Evolutionary conservation across 129 eudicot genomes (phyloP).

Genomic region (Scalesia atractyloides): DNA sequence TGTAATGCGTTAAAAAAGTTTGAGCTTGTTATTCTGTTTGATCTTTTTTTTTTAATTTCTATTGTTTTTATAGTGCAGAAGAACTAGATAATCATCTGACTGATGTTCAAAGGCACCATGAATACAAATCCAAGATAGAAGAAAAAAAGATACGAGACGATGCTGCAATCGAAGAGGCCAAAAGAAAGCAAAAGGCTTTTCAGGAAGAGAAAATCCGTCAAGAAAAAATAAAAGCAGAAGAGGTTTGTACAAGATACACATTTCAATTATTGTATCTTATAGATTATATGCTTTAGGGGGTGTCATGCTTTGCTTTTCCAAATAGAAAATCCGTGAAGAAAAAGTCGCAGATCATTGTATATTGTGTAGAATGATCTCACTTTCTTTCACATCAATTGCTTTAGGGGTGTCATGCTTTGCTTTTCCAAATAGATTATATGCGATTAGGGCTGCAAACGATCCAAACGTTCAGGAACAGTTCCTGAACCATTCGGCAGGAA

Average conservation of each 20-base stretch:
- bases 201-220: slow-evolving; percentile 73
- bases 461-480: too few relatives aligned
- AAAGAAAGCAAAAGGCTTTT: slow-evolving; percentile 71
- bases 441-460: too few relatives aligned
- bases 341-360: too few relatives aligned
- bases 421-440: too few relatives aligned
- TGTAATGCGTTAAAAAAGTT: not conserved
- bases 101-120: slow-evolving; percentile 84
- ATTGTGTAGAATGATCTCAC: too few relatives aligned
- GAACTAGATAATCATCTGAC: slow-evolving; percentile 93
- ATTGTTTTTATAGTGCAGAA: slow-evolving; percentile 66
- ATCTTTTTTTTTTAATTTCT: not conserved
- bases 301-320: too few relatives aligned
- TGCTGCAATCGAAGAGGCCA: slow-evolving; percentile 84
- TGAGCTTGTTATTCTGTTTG: slow-evolving; percentile 23
- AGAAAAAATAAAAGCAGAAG: slow-evolving; percentile 69
- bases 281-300: too few relatives aligned
- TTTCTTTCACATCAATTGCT: too few relatives aligned
- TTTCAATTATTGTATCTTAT: too few relatives aligned
- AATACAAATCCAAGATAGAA: slow-evolving; percentile 80
- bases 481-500: too few relatives aligned
- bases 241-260: slow-evolving; percentile 51
- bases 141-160: slow-evolving; percentile 89
- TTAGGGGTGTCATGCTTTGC: too few relatives aligned
- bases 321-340: too few relatives aligned